Percentiles rank a stretch among this genome's conserved stretches.
Conservation (phyloP, 2,329 filamentous ascomycete genomes). For the Claviceps sp. region DNA sequence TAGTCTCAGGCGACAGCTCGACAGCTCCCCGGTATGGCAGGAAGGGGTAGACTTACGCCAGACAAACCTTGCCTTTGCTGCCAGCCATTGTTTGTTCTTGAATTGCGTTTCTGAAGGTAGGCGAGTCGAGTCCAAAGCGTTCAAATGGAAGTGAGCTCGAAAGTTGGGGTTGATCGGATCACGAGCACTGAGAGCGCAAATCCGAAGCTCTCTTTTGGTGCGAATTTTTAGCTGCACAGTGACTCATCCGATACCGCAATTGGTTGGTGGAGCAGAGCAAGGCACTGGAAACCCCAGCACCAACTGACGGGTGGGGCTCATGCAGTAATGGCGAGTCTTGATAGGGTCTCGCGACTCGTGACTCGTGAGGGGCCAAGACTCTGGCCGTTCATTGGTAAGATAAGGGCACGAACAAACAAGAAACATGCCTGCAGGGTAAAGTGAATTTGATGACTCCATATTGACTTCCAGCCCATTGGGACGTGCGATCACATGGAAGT, state of each 20-base stretch:
- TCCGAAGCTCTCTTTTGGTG: not conserved
- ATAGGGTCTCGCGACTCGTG: not conserved
- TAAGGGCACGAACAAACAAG: too few species aligned
- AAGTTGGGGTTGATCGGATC: not conserved
- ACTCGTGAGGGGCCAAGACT: not conserved
- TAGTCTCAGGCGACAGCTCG: not conserved
- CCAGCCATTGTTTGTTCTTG: not conserved
- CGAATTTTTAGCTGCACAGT: not conserved
- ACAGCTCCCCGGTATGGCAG: not conserved
- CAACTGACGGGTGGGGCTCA: not conserved
- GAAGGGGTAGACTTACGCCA: not conserved
- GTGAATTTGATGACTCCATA: too few species aligned
- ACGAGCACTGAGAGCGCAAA: not conserved
- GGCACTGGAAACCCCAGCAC: not conserved
- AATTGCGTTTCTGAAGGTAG: too few species aligned
- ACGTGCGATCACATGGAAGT: too few species aligned
- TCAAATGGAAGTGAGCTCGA: not conserved
- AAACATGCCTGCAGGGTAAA: too few species aligned
- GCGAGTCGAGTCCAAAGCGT: not conserved
- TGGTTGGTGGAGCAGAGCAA: not conserved
- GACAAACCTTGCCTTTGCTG: constrained; percentile 1
- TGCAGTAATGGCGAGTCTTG: not conserved
- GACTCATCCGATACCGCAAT: constrained; percentile 1
- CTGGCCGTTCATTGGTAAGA: too few species aligned
- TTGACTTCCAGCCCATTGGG: too few species aligned